Percentiles rank a stretch among this genome's conserved stretches.
phyloP scores from a whole-genome alignment of 2,329 filamentous ascomycete genomes.

The Paecilomyces formosus region DNA sequence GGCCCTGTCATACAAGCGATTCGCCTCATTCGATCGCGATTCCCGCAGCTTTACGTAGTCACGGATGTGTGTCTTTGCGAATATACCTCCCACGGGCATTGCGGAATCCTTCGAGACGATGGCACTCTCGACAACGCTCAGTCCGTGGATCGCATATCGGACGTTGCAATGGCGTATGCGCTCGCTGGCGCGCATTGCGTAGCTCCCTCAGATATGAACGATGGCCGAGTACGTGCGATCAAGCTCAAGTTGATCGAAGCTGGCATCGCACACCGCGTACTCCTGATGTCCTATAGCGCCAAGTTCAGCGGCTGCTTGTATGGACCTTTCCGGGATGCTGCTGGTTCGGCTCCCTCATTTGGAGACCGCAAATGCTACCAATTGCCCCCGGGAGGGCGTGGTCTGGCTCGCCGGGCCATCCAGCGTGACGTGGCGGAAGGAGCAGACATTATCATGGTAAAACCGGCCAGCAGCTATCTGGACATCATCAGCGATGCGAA shows the following conservation, averaged over 20 bases:
- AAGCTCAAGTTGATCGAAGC: slow-evolving; percentile 96
- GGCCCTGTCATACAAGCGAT: slow-evolving; percentile 88
- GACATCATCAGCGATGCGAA: slow-evolving; percentile 98
- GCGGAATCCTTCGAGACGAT: slow-evolving; percentile 89
- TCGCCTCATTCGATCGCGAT: slow-evolving; percentile 71
- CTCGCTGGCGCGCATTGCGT: slow-evolving; percentile 92
- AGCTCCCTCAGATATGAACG: slow-evolving; percentile 97
- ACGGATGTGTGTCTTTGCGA: slow-evolving; percentile 96
- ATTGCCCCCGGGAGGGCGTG: slow-evolving; percentile 83
- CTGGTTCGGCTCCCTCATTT: slow-evolving; percentile 82
- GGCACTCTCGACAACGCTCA: slow-evolving; percentile 87
- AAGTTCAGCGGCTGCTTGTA: slow-evolving; percentile 97
- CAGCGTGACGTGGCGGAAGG: slow-evolving; percentile 84
- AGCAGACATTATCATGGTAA: slow-evolving; percentile 98
- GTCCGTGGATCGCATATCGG: slow-evolving; percentile 88
- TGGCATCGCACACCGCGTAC: slow-evolving; percentile 80
- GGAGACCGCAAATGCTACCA: slow-evolving; percentile 97
- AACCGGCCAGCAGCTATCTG: slow-evolving; percentile 89
- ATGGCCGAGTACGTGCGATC: slow-evolving; percentile 92
- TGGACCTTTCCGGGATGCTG: slow-evolving; percentile 93
- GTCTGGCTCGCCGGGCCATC: slow-evolving; percentile 85
- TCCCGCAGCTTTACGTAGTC: slow-evolving; percentile 85
- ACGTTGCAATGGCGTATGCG: slow-evolving; percentile 98
- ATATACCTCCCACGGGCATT: slow-evolving; percentile 97
- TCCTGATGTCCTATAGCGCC: slow-evolving; percentile 96